Base-by-base conservation (phyloP, 805 yeast species). In the Myxozyma melibiosi region DNA sequence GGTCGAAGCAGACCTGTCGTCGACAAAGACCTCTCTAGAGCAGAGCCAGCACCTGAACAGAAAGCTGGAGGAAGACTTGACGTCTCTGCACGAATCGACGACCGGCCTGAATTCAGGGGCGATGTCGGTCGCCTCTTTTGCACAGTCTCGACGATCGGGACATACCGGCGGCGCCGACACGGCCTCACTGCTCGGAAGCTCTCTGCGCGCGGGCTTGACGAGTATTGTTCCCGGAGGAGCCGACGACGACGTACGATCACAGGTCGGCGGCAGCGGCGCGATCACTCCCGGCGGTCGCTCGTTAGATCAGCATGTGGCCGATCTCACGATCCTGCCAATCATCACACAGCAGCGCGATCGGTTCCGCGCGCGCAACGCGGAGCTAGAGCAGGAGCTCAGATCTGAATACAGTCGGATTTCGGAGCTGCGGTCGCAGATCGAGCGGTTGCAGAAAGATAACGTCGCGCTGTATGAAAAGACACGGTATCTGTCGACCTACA, bases 341-440 rank as follows among this genome's bases (percentile, higher is more conserved):
- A 83, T 94, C 28, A 90, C 97, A 13, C 91, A 92, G 68, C 99
- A 92, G 74, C 83, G 99, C 70, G 99, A 92, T 71, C 77, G 99
- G 61, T 90, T 91, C 76, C 84, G 95, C 66, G 80, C 82, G n/a
- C 80, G 90, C 53, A 89, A 86, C 67, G 81, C 80, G 55, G 96
- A 89, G 68, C 78, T 94, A 53, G 98, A 92, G 70, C 86, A 86
- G 54, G 96, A 90, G 66, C 67, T 85, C 37, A 84, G 87, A 69
- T 81, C 80, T 63, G 83, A 80, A 61, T 76, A 76, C 50, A 69
- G 73, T 20, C 76, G 78, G 38, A 77, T 85, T 27, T 78, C 75
- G 37, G 88, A 85, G 55, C 74, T 89, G 63, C 83, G 84, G 58
- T 72, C 85, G 51, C 90, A 89, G 65, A 73, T 88, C 37, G 84